Percentiles rank a stretch among this genome's conserved stretches.
Evolutionary conservation across 2,329 filamentous ascomycete species (phyloP).

Genomic region (Fonsecaea nubica): DNA sequence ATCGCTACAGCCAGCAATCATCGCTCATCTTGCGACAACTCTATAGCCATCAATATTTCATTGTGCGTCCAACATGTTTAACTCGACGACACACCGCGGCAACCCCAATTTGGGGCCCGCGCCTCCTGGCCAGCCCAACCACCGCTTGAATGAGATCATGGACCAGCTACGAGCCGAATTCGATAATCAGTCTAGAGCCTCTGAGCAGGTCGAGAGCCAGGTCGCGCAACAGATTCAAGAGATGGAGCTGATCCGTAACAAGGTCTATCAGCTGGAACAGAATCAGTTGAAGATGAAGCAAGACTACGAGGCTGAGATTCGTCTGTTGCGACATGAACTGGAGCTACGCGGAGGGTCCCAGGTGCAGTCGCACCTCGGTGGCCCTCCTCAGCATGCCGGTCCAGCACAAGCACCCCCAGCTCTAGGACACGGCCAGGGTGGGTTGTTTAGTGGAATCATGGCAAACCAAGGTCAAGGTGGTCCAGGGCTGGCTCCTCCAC

Average conservation of each 20-base stretch:
- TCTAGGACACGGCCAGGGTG: conserved; percentile 85
- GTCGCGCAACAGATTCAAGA: conserved; percentile 91
- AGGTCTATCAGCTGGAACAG: conserved; percentile 92
- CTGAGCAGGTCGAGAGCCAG: conserved; percentile 92
- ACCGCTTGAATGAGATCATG: conserved; percentile 86
- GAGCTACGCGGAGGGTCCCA: conserved; percentile 72
- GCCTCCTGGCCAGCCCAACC: conserved; percentile 58
- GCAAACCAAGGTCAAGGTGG: conserved; percentile 84
- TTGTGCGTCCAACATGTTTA: conserved; percentile 37
- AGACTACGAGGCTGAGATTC: conserved; percentile 94
- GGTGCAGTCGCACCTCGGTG: conserved; percentile 68
- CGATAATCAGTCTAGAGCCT: conserved; percentile 79
- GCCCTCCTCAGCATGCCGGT: conserved; percentile 76
- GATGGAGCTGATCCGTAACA: conserved; percentile 91
- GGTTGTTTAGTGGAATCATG: conserved; percentile 96
- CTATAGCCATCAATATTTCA: neutral
- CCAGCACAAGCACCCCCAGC: conserved; percentile 83
- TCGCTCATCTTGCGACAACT: conserved; percentile 5
- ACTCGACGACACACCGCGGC: conserved; percentile 40
- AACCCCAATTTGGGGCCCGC: conserved; percentile 54
- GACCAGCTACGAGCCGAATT: conserved; percentile 92
- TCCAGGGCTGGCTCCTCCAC: conserved; percentile 80
- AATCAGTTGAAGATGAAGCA: conserved; percentile 85
- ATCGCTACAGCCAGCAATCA: neutral
- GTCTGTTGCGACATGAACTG: conserved; percentile 83